These are phyloP conservation scores for Multifurca ochricompacta DNA, from an alignment of 768 basidiomycete species.

Conservation along the genomic window DNA sequence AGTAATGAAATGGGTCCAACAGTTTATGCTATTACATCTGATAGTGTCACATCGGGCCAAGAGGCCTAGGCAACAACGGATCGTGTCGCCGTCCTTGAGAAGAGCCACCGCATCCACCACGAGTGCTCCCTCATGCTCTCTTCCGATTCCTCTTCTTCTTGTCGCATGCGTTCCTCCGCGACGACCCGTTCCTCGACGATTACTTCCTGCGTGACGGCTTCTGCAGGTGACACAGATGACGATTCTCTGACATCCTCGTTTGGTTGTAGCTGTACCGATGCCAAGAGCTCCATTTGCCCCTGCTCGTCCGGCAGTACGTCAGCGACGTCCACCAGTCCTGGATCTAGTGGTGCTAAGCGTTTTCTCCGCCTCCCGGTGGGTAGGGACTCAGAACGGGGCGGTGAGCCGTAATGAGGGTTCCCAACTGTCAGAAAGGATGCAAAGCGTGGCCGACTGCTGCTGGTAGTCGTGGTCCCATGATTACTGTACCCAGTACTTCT, in stretches of 20 bases:
- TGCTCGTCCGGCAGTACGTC: constrained; percentile 37
- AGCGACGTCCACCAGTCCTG: constrained; percentile 4
- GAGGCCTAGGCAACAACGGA: not conserved
- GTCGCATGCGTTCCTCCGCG: constrained; percentile 42
- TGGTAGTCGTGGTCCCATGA: not conserved
- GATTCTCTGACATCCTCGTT: not conserved
- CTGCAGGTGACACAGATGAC: constrained; percentile 33
- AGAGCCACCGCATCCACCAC: constrained; percentile 65
- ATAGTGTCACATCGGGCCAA: too few relatives aligned
- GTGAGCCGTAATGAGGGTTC: not conserved
- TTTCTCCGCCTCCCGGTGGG: constrained; percentile 14
- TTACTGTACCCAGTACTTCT: constrained; percentile 25
- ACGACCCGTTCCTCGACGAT: constrained; percentile 62
- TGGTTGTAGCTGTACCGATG: not conserved
- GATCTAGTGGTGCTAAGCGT: constrained; percentile 31
- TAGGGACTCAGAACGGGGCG: not conserved
- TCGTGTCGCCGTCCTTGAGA: constrained; percentile 30
- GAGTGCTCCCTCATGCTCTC: constrained; percentile 37
- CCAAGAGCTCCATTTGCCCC: constrained; percentile 35
- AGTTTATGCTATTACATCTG: too few relatives aligned
- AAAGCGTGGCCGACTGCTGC: not conserved
- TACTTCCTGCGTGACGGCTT: constrained; percentile 61
- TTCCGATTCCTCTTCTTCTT: constrained; percentile 46
- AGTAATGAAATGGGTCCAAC: too few relatives aligned
- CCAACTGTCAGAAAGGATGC: not conserved